Base-by-base conservation (phyloP, 75 land plant species). In the Gnetum montanum region DNA sequence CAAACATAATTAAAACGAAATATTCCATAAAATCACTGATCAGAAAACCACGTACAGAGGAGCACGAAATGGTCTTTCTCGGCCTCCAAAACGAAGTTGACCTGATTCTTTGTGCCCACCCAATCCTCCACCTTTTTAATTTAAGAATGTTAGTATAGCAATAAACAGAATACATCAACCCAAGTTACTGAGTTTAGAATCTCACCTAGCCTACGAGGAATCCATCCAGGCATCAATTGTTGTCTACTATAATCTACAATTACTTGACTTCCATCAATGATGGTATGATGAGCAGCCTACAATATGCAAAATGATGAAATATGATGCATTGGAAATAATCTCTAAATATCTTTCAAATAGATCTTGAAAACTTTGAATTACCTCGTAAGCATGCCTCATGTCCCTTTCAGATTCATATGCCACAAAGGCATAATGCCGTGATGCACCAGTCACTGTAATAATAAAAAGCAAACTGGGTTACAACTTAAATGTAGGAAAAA, bases 51-150 rank as follows among this genome's bases (percentile, higher is more conserved):
- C 74, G 60, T 78, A 91, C 97, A 91, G 49, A 29, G 98, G 98
- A 65, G 97, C 97, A 25, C 91, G 75, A 67, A 92, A 94, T 55
- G 98, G 96, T 33, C 96, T 83, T 44, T 89, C 98, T 34, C 98
- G 77, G 23, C 98, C 98, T 37, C 98, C 98, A 82, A 90, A 94
- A 8, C 98, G 83, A 37, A 94, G 84, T 41, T 94, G 98, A n/a
- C 98, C 98, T 24, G 96, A 94, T 52, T 94, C 98, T 48, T 94
- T 94, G 49, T 63, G 78, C 11, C 98, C 98, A n/a, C 98, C 96
- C 45, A 89, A 78, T 28, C 98, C 98, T 11, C 98, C 98, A 55
- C 98, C 98, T 89, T 55, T 22, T 13, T 31, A 60, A 25, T 8
- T 22, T 8, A 41, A 40, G n/a, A 57, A 37, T 25, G 27, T 25